Evolutionary conservation across 768 basidiomycete genomes (phyloP).

Genomic region (Nevesoporus exiguus): DNA sequence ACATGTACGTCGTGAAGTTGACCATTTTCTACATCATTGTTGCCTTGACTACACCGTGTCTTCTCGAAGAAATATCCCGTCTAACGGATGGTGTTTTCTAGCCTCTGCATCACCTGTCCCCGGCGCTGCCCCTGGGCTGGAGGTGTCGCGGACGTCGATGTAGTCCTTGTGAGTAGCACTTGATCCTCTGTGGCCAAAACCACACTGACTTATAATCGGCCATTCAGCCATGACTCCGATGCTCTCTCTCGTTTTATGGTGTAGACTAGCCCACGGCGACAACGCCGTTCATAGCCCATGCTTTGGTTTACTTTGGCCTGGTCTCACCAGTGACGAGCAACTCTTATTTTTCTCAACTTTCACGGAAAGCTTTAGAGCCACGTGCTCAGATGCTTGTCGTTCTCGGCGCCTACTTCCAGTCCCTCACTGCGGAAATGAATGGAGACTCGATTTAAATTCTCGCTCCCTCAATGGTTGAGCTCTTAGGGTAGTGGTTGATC

Average conservation of each 20-base stretch:
- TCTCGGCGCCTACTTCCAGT: neutral
- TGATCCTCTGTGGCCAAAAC: neutral
- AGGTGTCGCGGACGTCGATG: neutral
- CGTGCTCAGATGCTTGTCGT: too few relatives aligned
- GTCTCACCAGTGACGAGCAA: conserved; percentile 3
- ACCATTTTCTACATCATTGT: conserved; percentile 30
- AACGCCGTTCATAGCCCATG: neutral
- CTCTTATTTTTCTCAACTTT: neutral
- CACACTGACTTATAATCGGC: neutral
- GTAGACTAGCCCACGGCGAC: neutral
- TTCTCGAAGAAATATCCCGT: neutral
- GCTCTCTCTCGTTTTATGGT: neutral
- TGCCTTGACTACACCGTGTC: conserved; percentile 24
- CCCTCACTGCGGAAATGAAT: neutral
- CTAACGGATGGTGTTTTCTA: conserved; percentile 9
- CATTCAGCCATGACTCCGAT: neutral
- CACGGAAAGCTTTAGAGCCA: neutral
- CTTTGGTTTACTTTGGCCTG: neutral
- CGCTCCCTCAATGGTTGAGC: neutral
- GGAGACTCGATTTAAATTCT: neutral
- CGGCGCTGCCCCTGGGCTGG: conserved; percentile 7
- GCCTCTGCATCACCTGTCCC: conserved; percentile 30
- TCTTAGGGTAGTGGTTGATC: neutral
- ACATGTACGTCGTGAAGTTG: conserved; percentile 28
- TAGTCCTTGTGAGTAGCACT: conserved; percentile 17